A percentile compares a stretch with the other conserved stretches of the same genome.
Conservation (phyloP, 2,329 filamentous ascomycete species). For the Penicillium sp. region DNA sequence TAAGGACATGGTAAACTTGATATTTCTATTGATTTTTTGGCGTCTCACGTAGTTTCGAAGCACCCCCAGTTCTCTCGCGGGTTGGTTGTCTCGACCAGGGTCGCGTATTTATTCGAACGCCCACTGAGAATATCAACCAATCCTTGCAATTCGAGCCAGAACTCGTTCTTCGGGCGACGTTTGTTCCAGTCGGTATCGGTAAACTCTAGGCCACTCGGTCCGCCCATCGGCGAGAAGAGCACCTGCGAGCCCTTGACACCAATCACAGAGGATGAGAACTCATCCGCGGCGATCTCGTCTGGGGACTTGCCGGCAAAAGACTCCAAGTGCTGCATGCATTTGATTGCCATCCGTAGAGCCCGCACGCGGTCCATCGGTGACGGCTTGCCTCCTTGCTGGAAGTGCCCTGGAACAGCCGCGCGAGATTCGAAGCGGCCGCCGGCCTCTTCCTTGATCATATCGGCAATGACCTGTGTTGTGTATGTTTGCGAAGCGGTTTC, state of each 20-base stretch:
- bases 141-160: conserved; percentile 77
- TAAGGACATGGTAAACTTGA: background rate
- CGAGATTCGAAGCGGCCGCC: conserved; percentile 88
- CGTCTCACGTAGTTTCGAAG: background rate
- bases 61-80: background rate
- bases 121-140: conserved; percentile 83
- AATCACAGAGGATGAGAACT: conserved; percentile 74
- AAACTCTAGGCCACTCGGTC: conserved; percentile 64
- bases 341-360: conserved; percentile 86
- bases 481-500: conserved; percentile 90
- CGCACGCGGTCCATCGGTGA: conserved; percentile 95
- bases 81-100: background rate
- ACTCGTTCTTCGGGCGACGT: conserved; percentile 75
- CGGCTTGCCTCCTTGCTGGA: conserved; percentile 89
- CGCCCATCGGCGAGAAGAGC: conserved; percentile 74
- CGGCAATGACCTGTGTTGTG: conserved; percentile 85
- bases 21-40: background rate
- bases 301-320: conserved; percentile 63
- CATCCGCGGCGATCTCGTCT: conserved; percentile 67
- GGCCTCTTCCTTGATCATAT: conserved; percentile 92
- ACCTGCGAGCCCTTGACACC: conserved; percentile 88
- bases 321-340: conserved; percentile 90
- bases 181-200: conserved; percentile 91
- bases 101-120: conserved; percentile 45
- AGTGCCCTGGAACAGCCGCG: conserved; percentile 87